phyloP scores from a whole-genome alignment of 768 basidiomycete genomes.

The Dioszegia hungarica region DNA sequence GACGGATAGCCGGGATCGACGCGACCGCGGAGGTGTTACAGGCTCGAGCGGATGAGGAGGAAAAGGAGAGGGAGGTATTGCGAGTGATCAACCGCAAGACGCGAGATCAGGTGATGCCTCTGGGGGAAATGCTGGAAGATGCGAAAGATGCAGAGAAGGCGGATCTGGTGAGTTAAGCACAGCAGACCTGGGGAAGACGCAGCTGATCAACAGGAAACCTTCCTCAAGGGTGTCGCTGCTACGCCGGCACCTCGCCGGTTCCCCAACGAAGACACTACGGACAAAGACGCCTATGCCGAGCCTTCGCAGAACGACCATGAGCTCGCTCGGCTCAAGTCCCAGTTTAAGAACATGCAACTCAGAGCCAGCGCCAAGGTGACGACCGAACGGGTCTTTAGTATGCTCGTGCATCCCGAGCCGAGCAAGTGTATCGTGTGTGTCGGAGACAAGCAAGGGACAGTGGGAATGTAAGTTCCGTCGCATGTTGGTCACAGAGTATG shows the following conservation, averaged over 20 bases:
- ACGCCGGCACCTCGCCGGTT: slow-evolving; percentile 8
- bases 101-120: slow-evolving; percentile 30
- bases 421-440: slow-evolving; percentile 48
- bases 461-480: slow-evolving; percentile 40
- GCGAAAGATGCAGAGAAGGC: slow-evolving; percentile 12
- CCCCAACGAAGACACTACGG: slow-evolving; percentile 5
- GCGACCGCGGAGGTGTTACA: slow-evolving; percentile 32
- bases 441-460: slow-evolving; percentile 49
- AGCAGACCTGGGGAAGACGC: background rate
- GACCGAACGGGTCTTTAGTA: slow-evolving; percentile 50
- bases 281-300: slow-evolving; percentile 23
- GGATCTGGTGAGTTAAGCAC: slow-evolving; percentile 28
- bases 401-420: slow-evolving; percentile 49
- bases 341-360: slow-evolving; percentile 38
- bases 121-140: slow-evolving; percentile 36
- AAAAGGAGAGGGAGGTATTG: slow-evolving; percentile 34
- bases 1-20: slow-evolving; percentile 37
- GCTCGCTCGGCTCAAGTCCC: slow-evolving; percentile 24
- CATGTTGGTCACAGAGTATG: background rate
- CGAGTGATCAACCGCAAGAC: slow-evolving; percentile 28
- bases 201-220: slow-evolving; percentile 16
- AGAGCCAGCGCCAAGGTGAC: slow-evolving; percentile 46
- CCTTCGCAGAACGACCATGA: slow-evolving; percentile 7
- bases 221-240: slow-evolving; percentile 13
- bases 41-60: slow-evolving; percentile 28